A percentile compares a stretch with the other conserved stretches of the same genome.
Conservation (phyloP, 805 yeast genomes). For the Metschnikowia kunwiensis region DNA sequence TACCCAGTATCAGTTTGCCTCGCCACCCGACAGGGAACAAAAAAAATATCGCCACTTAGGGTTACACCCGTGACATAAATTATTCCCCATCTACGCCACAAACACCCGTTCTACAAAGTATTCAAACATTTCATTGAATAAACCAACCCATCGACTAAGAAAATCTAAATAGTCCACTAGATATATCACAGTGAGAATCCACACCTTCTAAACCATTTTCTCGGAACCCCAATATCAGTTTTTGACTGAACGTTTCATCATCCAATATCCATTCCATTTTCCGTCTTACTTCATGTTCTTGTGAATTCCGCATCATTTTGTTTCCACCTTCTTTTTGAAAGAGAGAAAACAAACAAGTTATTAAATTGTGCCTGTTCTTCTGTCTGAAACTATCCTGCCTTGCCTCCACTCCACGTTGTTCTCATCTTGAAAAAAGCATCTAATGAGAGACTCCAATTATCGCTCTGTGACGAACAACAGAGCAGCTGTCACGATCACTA, state of each 20-base stretch:
- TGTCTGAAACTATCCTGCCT: constrained; percentile 3
- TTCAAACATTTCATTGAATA: too few relatives aligned
- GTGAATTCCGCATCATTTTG: too few relatives aligned
- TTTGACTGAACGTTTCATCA: too few relatives aligned
- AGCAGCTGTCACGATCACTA: constrained; percentile 89
- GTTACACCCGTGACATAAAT: not conserved
- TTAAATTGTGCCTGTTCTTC: not conserved
- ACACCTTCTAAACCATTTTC: too few relatives aligned
- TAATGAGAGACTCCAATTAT: constrained; percentile 81
- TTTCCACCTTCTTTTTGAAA: not conserved
- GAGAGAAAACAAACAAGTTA: not conserved
- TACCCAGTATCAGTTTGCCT: constrained; percentile 1
- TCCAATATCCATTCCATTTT: too few relatives aligned
- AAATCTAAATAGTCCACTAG: too few relatives aligned
- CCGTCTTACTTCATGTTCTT: too few relatives aligned
- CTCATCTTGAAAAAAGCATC: not conserved
- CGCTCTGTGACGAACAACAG: constrained; percentile 72
- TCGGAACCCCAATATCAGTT: too few relatives aligned
- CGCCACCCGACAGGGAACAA: constrained; percentile 7
- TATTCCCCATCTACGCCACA: not conserved
- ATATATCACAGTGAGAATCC: too few relatives aligned
- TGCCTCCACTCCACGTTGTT: not conserved
- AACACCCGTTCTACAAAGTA: not conserved
- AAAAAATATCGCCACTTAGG: constrained; percentile 8
- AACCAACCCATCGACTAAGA: too few relatives aligned